Percentiles rank a stretch among this genome's conserved stretches.
phyloP scores from a whole-genome alignment of 768 basidiomycete genomes.

The Lentinus brumalis region DNA sequence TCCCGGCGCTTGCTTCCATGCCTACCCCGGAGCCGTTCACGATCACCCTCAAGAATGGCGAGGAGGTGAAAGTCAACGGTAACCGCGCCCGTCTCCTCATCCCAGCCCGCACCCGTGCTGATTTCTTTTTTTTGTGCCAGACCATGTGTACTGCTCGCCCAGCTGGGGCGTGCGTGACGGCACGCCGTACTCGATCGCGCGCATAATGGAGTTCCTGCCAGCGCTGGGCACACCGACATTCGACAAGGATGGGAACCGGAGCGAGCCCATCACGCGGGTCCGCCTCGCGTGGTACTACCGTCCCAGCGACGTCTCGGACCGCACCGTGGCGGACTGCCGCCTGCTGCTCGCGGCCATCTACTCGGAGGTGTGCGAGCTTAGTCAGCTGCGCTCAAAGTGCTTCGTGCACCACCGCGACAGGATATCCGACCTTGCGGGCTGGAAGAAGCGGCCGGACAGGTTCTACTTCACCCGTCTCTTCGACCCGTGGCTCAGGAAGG shows the following conservation, averaged over 20 bases:
- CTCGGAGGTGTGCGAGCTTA: slow-evolving; percentile 94
- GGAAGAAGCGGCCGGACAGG: slow-evolving; percentile 92
- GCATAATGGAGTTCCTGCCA: slow-evolving; percentile 95
- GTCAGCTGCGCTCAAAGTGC: slow-evolving; percentile 90
- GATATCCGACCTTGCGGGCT: slow-evolving; percentile 88
- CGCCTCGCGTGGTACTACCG: slow-evolving; percentile 97
- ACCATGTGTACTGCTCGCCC: slow-evolving; percentile 96
- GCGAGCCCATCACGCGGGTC: slow-evolving; percentile 77
- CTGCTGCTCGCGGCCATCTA: slow-evolving; percentile 94
- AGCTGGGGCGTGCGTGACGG: slow-evolving; percentile 91
- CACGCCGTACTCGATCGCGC: slow-evolving; percentile 92
- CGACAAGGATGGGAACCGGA: slow-evolving; percentile 66
- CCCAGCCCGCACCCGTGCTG: slow-evolving; percentile 29
- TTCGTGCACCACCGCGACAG: slow-evolving; percentile 94
- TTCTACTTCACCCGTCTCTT: slow-evolving; percentile 97
- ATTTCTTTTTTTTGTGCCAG: slow-evolving; percentile 48
- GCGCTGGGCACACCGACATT: slow-evolving; percentile 56
- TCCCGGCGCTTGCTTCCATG: slow-evolving; percentile 14
- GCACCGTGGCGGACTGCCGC: slow-evolving; percentile 87
- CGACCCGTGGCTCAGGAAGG: slow-evolving; percentile 97
- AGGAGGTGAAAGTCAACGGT: slow-evolving; percentile 88
- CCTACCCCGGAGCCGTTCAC: slow-evolving; percentile 43
- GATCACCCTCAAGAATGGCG: slow-evolving; percentile 72
- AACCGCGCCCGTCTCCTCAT: slow-evolving; percentile 34
- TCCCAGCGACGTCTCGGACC: slow-evolving; percentile 92